These are phyloP conservation scores for Rhypophila decipiens DNA, from an alignment of 495 filamentous ascomycete genomes.

Conservation along the genomic window DNA sequence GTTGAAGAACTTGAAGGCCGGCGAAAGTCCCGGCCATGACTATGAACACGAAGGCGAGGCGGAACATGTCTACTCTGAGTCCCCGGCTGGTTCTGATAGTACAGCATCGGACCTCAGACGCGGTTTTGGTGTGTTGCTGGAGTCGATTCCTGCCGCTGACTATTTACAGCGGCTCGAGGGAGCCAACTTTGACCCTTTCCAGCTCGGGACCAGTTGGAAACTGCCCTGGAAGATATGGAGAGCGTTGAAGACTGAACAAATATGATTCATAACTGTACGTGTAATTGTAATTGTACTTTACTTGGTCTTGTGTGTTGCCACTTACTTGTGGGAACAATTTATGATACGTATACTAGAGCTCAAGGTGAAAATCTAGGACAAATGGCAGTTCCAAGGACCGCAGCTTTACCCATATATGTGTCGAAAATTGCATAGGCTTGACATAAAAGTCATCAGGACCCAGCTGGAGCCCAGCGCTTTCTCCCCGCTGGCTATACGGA, in stretches of 20 bases:
- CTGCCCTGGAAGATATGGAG: slow-evolving; percentile 81
- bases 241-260: slow-evolving; percentile 53
- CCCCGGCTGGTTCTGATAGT: slow-evolving; percentile 22
- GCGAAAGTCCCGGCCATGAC: slow-evolving; percentile 68
- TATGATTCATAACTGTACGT: slow-evolving; percentile 29
- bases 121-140: slow-evolving; percentile 73
- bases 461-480: too few species aligned
- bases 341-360: too few species aligned
- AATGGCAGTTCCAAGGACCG: too few species aligned
- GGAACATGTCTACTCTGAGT: slow-evolving; percentile 58
- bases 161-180: slow-evolving; percentile 75
- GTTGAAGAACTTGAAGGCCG: slow-evolving; percentile 69
- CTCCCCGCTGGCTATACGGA: too few species aligned
- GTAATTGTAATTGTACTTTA: neutral
- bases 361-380: too few species aligned
- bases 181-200: slow-evolving; percentile 70
- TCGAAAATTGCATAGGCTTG: too few species aligned
- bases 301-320: neutral
- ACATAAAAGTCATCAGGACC: too few species aligned
- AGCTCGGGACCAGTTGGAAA: slow-evolving; percentile 72
- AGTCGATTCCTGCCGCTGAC: slow-evolving; percentile 65
- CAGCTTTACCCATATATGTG: too few species aligned
- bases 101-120: slow-evolving; percentile 48
- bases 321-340: neutral
- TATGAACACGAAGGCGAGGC: slow-evolving; percentile 80